Conservation (phyloP, 106 monocot genomes). For the Apostasia shenzhenica region DNA sequence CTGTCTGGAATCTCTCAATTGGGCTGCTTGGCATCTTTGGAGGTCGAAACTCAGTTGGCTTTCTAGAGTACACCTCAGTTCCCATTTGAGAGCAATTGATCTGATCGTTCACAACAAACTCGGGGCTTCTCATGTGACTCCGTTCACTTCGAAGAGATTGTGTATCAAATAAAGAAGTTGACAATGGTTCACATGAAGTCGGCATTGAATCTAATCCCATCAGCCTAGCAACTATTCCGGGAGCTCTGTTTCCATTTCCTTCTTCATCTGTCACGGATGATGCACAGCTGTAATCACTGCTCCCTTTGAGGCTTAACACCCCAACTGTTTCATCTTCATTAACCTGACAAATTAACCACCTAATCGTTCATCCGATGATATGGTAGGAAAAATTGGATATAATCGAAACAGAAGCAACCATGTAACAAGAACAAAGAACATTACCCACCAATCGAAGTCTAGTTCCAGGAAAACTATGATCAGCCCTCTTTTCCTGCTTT, state of each 20-base stretch:
- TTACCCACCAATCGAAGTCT: constrained; percentile 46
- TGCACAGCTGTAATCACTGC: constrained; percentile 80
- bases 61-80: constrained; percentile 34
- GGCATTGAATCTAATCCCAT: constrained; percentile 94
- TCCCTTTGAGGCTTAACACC: constrained; percentile 54
- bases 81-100: constrained; percentile 16
- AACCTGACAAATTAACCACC: constrained; percentile 19
- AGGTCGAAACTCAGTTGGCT: constrained; percentile 25
- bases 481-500: constrained; percentile 44
- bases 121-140: constrained; percentile 39
- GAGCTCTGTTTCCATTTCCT: constrained; percentile 44
- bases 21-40: constrained; percentile 87
- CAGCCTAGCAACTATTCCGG: constrained; percentile 85
- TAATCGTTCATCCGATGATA: neutral
- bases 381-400: no score
- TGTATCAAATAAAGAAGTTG: constrained; percentile 46
- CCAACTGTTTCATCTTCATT: constrained; percentile 54
- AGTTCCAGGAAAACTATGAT: constrained; percentile 22
- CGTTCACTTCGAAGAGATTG: constrained; percentile 25
- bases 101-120: constrained; percentile 22
- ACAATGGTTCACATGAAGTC: constrained; percentile 49
- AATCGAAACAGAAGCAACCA: neutral
- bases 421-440: neutral
- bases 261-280: constrained; percentile 93
- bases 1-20: constrained; percentile 75